Percentiles rank a stretch among this genome's conserved stretches.
These are phyloP conservation scores for Zasmidium angulare DNA, from an alignment of 2,329 filamentous ascomycete genomes.

Conservation along the genomic window DNA sequence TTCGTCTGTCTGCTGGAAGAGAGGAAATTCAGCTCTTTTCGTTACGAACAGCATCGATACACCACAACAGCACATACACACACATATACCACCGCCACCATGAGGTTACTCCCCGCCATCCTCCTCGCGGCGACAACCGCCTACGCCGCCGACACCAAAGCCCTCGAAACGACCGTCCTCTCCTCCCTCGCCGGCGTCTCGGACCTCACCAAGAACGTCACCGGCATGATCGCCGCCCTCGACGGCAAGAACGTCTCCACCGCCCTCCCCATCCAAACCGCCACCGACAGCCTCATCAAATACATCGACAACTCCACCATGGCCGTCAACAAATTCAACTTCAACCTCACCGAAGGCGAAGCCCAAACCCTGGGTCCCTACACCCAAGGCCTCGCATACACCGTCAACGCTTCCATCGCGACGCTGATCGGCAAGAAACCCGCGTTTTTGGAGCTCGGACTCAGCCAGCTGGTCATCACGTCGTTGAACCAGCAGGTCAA, in stretches of 20 bases:
- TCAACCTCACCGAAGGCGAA: conserved; percentile 2
- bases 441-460: neutral
- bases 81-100: neutral
- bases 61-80: neutral
- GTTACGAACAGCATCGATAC: neutral
- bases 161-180: conserved; percentile 2
- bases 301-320: conserved; percentile 2
- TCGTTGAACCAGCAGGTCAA: conserved; percentile 1
- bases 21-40: too few species aligned
- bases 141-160: neutral
- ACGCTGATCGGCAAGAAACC: conserved; percentile 9
- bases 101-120: neutral
- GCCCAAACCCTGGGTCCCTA: neutral
- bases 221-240: neutral
- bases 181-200: neutral
- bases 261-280: conserved; percentile 7
- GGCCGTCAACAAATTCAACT: neutral
- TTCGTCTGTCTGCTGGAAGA: too few species aligned
- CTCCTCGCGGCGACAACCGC: conserved; percentile 1
- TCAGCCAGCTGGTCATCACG: neutral
- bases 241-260: neutral
- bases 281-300: conserved; percentile 2
- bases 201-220: conserved; percentile 2
- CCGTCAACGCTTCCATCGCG: conserved; percentile 11
- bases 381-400: conserved; percentile 8